Conservation (phyloP, 805 yeast genomes). For the Spencermartinsiella europaea region DNA sequence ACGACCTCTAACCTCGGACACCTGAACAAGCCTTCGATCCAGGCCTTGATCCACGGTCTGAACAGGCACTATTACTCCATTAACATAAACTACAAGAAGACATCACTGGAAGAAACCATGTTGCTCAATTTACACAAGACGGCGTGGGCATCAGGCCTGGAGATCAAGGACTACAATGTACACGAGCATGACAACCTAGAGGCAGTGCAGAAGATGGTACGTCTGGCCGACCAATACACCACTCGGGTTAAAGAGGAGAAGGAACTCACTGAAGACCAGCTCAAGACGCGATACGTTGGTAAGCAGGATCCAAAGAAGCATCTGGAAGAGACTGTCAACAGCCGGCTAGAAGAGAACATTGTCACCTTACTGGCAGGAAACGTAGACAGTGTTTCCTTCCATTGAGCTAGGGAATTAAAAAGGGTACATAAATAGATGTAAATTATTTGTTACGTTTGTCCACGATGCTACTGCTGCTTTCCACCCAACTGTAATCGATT, state of each 20-base stretch:
- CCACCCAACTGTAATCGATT: too few relatives aligned
- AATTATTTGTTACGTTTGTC: not conserved
- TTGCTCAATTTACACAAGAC: constrained; percentile 87
- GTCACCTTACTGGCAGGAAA: constrained; percentile 82
- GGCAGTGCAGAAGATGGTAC: constrained; percentile 73
- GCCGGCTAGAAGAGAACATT: constrained; percentile 82
- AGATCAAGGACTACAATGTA: constrained; percentile 67
- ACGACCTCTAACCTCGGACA: constrained; percentile 94
- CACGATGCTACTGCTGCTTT: not conserved
- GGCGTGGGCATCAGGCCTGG: constrained; percentile 91
- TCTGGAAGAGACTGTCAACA: constrained; percentile 80
- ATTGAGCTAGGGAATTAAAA: constrained; percentile 4
- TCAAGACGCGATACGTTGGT: constrained; percentile 94
- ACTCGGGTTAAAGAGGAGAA: constrained; percentile 89
- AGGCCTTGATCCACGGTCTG: constrained; percentile 93
- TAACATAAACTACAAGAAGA: constrained; percentile 90
- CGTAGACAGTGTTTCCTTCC: constrained; percentile 82
- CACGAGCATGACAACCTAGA: constrained; percentile 72
- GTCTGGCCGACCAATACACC: constrained; percentile 83
- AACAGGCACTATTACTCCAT: constrained; percentile 95
- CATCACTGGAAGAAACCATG: constrained; percentile 90
- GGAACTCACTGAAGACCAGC: constrained; percentile 78
- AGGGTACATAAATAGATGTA: not conserved
- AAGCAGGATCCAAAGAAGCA: constrained; percentile 99
- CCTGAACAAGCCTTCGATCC: constrained; percentile 92